Base-by-base conservation (phyloP, 768 basidiomycete genomes). In the Amyloporia xantha region DNA sequence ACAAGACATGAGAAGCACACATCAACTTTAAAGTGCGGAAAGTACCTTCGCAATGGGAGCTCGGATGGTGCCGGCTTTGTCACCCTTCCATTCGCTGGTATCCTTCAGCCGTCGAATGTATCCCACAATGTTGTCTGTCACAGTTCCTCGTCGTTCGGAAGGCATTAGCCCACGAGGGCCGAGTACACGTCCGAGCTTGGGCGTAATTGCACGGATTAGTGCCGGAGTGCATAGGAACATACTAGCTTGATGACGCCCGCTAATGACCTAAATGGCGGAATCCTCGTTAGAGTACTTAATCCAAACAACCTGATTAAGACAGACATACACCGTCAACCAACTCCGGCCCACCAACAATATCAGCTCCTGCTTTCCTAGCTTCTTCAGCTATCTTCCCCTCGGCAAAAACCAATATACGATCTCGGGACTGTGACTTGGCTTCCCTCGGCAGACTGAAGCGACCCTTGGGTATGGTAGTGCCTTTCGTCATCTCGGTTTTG, bases 81-180 rank as follows among this genome's bases (percentile, higher is more conserved):
- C 92, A 7, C 90, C 91, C 67, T 84, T 90, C 92, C 95, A 99
- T 62, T 97, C 93, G 40, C 84, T 81, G 3, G 84, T 83, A 11
- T 89, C 91, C 48, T 81, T 78, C 28, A 95, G 76, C 42, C 80
- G 79, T 57, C 79, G 75, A 49, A 99, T 82, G 54, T 87, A 94
- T 11, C 81, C 82, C 12, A 75, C 83, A 36, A 97, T 74, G 51
- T 97, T 91, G 43, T 92, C 88, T 1, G 91, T 90, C 17, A 98
- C 95, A 1, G 94, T 94, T 4, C 96, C 96, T 49, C 93, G 78
- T 64, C 93, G 83, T 53, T 86, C 90, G 5, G 89, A 87, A 10
- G 96, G 96, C 94, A 99, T 96, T 39, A 98, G 70, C 48, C 95
- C 95, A 45, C 90, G 81, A 36, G 92, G 94, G 58, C 95, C 68